Evolutionary conservation across 2,329 filamentous ascomycete species (phyloP).

Genomic region (Calonectria hawksworthii): DNA sequence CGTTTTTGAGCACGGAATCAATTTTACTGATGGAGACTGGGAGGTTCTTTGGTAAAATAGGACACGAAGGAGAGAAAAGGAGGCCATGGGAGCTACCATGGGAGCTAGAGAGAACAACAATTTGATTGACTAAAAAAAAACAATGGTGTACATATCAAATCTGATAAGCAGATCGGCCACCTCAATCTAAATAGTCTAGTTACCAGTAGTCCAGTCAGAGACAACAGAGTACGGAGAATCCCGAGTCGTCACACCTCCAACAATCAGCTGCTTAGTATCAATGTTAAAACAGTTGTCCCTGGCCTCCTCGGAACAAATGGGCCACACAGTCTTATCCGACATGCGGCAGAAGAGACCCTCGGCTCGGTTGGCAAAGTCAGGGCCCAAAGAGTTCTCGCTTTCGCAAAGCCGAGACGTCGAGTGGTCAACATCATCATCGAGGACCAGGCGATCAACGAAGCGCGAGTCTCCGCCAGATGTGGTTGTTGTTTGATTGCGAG

Average conservation of each 20-base stretch:
- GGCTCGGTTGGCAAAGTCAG: slow-evolving; percentile 23
- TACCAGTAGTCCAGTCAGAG: not conserved
- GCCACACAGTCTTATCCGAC: slow-evolving; percentile 31
- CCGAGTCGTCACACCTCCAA: not conserved
- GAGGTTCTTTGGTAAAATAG: too few relatives aligned
- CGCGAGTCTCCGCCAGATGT: not conserved
- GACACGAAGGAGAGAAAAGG: too few relatives aligned
- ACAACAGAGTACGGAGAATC: not conserved
- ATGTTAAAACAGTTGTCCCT: slow-evolving; percentile 25
- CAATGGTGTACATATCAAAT: not conserved
- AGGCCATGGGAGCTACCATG: too few relatives aligned
- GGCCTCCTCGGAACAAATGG: slow-evolving; percentile 10
- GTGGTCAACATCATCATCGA: slow-evolving; percentile 18
- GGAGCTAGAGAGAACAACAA: not conserved
- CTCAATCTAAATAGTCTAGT: not conserved
- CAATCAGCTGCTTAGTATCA: slow-evolving; percentile 15
- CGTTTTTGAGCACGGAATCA: too few relatives aligned
- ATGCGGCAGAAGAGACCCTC: slow-evolving; percentile 31
- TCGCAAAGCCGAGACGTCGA: slow-evolving; percentile 18
- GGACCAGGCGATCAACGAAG: slow-evolving; percentile 4
- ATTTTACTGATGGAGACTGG: too few relatives aligned
- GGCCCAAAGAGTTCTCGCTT: slow-evolving; percentile 21
- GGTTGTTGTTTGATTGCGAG: not conserved
- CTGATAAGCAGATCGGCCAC: not conserved
- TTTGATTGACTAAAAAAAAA: not conserved